These are phyloP conservation scores for Zancudomyces culisetae DNA, from an alignment of 371 early-diverging fungal species.

Conservation along the genomic window DNA sequence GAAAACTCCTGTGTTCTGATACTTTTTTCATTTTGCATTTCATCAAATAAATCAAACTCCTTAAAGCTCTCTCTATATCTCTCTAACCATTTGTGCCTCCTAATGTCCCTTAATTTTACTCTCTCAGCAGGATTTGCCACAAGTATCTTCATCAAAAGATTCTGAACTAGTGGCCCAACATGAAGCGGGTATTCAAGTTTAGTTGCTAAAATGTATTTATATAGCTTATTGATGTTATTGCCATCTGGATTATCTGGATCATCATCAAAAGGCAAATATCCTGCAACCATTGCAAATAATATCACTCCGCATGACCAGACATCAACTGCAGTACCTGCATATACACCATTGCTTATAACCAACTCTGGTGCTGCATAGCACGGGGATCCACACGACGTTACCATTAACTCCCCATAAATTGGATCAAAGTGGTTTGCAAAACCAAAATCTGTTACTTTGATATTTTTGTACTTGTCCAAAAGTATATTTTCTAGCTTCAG, in stretches of 20 bases:
- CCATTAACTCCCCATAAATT: constrained; percentile 47
- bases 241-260: constrained; percentile 92
- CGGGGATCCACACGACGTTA: constrained; percentile 88
- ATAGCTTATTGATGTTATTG: constrained; percentile 86
- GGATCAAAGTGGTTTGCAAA: constrained; percentile 84
- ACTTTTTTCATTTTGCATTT: too few species aligned
- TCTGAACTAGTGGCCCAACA: constrained; percentile 57
- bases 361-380: constrained; percentile 97
- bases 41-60: constrained; percentile 4
- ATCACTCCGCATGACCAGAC: constrained; percentile 86
- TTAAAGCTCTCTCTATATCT: constrained; percentile 26
- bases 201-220: constrained; percentile 86
- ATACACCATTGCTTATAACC: constrained; percentile 87
- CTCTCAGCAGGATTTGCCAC: constrained; percentile 76
- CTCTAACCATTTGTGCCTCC: constrained; percentile 55
- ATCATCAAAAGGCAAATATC: constrained; percentile 97
- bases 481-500: constrained; percentile 89
- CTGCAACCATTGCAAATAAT: constrained; percentile 93
- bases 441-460: constrained; percentile 97
- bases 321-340: constrained; percentile 88
- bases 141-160: constrained; percentile 72
- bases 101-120: constrained; percentile 68
- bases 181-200: constrained; percentile 76
- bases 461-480: constrained; percentile 60
- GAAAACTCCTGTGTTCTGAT: too few species aligned